phyloP scores from a whole-genome alignment of 1,139 yeast species.

The Hanseniaspora uvarum region DNA sequence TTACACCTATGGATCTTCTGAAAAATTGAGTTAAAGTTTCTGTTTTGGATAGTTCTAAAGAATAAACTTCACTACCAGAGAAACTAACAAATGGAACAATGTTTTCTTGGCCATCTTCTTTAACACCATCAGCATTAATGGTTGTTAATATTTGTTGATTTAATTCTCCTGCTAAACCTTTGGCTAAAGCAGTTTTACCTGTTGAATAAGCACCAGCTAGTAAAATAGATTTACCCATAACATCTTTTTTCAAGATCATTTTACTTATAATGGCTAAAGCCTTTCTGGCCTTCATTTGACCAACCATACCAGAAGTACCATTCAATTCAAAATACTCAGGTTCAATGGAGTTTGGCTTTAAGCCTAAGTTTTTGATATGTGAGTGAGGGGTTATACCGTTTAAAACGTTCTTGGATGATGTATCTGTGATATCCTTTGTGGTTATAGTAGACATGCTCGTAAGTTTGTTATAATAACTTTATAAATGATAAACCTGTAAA shows the following conservation, averaged over 20 bases:
- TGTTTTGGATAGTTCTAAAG: slow-evolving; percentile 84
- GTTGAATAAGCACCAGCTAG: slow-evolving; percentile 98
- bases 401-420: slow-evolving; percentile 43
- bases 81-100: slow-evolving; percentile 86
- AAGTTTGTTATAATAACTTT: background rate
- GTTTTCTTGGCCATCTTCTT: slow-evolving; percentile 15
- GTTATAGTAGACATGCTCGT: slow-evolving; percentile 11
- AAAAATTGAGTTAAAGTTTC: slow-evolving; percentile 94
- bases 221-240: slow-evolving; percentile 93
- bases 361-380: slow-evolving; percentile 88
- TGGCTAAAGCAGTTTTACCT: slow-evolving; percentile 97
- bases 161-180: slow-evolving; percentile 84
- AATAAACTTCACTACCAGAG: slow-evolving; percentile 87
- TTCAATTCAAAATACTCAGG: slow-evolving; percentile 45
- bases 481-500: background rate
- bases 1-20: slow-evolving; percentile 88
- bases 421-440: slow-evolving; percentile 21
- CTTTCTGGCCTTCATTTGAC: slow-evolving; percentile 85
- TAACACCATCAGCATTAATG: slow-evolving; percentile 35
- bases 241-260: slow-evolving; percentile 86
- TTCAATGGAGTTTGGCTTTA: slow-evolving; percentile 68
- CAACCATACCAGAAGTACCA: slow-evolving; percentile 89
- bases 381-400: slow-evolving; percentile 91
- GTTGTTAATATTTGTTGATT: slow-evolving; percentile 36
- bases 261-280: slow-evolving; percentile 91